A percentile compares a stretch with the other conserved stretches of the same genome.
Evolutionary conservation across 2,329 filamentous ascomycete genomes (phyloP).

Genomic region (Simplicillium sp.): DNA sequence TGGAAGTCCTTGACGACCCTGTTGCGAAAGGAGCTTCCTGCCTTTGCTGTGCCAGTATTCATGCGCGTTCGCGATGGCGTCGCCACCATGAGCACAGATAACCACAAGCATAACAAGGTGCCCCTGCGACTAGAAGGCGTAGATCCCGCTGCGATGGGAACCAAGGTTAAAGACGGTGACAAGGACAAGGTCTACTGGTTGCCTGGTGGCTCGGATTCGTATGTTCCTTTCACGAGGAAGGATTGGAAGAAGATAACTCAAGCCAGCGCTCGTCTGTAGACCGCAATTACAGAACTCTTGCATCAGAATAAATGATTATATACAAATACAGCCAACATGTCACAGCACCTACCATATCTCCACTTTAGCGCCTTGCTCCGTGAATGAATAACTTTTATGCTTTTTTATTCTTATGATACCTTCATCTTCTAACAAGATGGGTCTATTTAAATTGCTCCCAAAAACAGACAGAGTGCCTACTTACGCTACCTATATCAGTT

Average conservation of each 20-base stretch:
- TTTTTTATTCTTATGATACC: no score
- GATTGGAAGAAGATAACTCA: neutral
- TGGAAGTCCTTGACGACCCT: constrained; percentile 41
- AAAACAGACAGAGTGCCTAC: no score
- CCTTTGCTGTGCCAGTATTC: constrained; percentile 70
- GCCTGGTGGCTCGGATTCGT: neutral
- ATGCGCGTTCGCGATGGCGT: constrained; percentile 53
- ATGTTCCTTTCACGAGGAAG: neutral
- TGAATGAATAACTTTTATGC: no score
- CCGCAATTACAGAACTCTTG: no score
- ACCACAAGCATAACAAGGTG: constrained; percentile 70
- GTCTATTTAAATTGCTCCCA: no score
- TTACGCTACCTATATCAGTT: no score
- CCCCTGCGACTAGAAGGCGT: neutral
- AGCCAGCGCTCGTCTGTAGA: neutral
- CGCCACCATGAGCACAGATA: constrained; percentile 53
- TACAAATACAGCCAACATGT: neutral
- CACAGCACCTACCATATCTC: neutral
- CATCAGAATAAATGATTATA: no score
- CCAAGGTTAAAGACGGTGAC: neutral
- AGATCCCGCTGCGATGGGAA: neutral
- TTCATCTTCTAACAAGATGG: no score
- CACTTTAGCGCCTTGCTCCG: no score
- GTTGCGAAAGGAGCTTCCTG: constrained; percentile 49
- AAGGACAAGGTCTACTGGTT: neutral